phyloP scores from a whole-genome alignment of 129 eudicot genomes.

The Helichrysum umbraculigerum region DNA sequence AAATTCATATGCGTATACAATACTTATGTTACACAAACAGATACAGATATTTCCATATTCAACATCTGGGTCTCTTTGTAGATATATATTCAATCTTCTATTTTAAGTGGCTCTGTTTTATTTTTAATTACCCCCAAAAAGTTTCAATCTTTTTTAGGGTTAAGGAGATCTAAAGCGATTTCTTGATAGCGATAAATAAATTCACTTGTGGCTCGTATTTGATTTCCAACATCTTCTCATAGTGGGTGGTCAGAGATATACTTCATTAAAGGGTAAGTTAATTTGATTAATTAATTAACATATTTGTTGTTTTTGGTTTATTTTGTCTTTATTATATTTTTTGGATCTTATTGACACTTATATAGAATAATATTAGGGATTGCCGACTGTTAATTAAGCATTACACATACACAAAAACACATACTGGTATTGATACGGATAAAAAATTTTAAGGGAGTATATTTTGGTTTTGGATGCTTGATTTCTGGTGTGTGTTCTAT shows the following conservation, averaged over 20 bases:
- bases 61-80: slow-evolving; percentile 9
- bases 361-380: slow-evolving; percentile 6
- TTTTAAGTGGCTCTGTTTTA: slow-evolving; percentile 26
- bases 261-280: slow-evolving; percentile 28
- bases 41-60: slow-evolving; percentile 8
- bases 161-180: slow-evolving; percentile 25
- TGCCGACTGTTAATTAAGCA: not conserved
- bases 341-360: slow-evolving; percentile 18
- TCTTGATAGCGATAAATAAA: slow-evolving; percentile 17
- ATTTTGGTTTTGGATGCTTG: slow-evolving; percentile 24
- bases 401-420: not conserved
- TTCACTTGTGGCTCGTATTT: slow-evolving; percentile 15
- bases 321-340: not conserved
- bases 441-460: not conserved
- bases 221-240: slow-evolving; percentile 19
- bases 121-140: slow-evolving; percentile 2
- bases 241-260: slow-evolving; percentile 33
- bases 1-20: slow-evolving; percentile 13
- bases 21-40: not conserved
- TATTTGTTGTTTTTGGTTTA: not conserved
- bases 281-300: not conserved
- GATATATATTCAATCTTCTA: not conserved
- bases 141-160: slow-evolving; percentile 18
- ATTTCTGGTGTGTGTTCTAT: slow-evolving; percentile 26
- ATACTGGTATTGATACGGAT: not conserved